Evolutionary conservation across 2,329 filamentous ascomycete genomes (phyloP), one percentile per base, ranked within the genome.

Genomic region (Stagonosporopsis rhizophila): DNA sequence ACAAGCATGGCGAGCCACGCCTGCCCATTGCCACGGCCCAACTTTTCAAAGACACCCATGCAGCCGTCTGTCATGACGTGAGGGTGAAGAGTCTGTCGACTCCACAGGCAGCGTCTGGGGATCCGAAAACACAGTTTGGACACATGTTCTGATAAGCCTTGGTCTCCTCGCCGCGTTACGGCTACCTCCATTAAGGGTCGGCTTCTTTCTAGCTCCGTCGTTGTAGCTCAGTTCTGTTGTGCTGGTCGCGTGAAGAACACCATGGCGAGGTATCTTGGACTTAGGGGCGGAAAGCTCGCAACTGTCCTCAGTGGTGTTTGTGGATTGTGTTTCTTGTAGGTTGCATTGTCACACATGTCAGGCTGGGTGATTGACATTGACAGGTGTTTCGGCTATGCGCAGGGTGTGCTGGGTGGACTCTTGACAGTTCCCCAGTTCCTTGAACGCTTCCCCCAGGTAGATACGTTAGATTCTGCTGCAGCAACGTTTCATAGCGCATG

Each of bases 381-480:
- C 50, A 79, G 75, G 38, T 77, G 80, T 27, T 82, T 85, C 62
- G 83, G 83, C 37, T 85, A 84, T 86, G 89, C 91, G 64, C 71
- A 80, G 58, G 89, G 89, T 69, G 88, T 91, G 9, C 90, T 90
- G 82, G 89, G 71, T 20, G 71, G 71, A 39, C 86, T 94, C 60
- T 79, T 94, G 59, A 91, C 89, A 7, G 83, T 92, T 68, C 78
- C 83, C 22, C 79, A 81, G 15, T 90, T 89, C 66, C 78, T 86
- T 3, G 65, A 64, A 15, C 56, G 56, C 25, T 73, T 70, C 45
- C 70, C 69, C 15, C 65, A 67, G 41, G 47, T 72, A 14, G 62
- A 72, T 44, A 67, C 66, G 14, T 55, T 71, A 27, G 61, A 62
- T 32, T 49, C 66, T 12, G 44, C 44, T 4, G 35, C 38, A 22